Base-by-base conservation (phyloP, 345 rosid genomes). In the Chamaenerion angustifolium region DNA sequence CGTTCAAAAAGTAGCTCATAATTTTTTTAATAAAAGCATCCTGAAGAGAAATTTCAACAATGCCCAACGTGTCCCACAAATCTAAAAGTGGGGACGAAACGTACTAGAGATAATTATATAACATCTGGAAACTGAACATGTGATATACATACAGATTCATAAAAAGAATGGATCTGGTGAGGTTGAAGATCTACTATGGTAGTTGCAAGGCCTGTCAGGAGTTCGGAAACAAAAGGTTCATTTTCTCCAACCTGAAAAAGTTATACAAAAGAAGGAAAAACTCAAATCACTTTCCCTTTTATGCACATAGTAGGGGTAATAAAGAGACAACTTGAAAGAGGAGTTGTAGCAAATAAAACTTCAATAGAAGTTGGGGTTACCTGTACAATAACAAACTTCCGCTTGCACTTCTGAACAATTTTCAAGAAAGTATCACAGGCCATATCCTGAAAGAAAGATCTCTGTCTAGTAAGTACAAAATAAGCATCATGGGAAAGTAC, bases 371-470 rank as follows among this genome's bases (percentile, higher is more conserved):
- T 31, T 31, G 19, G 10, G 15, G 25, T 59, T 62, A 85, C 99
- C 97, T 93, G 99, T 19, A 82, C 66, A 52, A 85, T 78, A 44
- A 93, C 99, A 68, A 93, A 85, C 62, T 93, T 88, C 44, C 97
- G 81, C 75, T 81, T 93, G 83, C 99, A 93, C 69, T 93, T 93
- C 74, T 85, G 96, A 69, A 93, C 99, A 68, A 93, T 93, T 76
- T 93, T 93, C 72, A 93, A 79, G 72, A 93, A 93, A 15, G 99
- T 93, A 63, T 93, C 99, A 46, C 99, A 93, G 41, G 97, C 99
- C 99, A 93, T 93, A 63, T 93, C 97, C 99, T 93, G 85, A 49
- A 61, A 61, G 49, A 61, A 37, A 57, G 8, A 15, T 10, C 13
- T 45, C 52, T 9, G 40, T 18, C 16, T 12, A 40, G 31, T 47